Conservation (phyloP, 805 yeast genomes). For the Yarrowia phangngaensis region DNA sequence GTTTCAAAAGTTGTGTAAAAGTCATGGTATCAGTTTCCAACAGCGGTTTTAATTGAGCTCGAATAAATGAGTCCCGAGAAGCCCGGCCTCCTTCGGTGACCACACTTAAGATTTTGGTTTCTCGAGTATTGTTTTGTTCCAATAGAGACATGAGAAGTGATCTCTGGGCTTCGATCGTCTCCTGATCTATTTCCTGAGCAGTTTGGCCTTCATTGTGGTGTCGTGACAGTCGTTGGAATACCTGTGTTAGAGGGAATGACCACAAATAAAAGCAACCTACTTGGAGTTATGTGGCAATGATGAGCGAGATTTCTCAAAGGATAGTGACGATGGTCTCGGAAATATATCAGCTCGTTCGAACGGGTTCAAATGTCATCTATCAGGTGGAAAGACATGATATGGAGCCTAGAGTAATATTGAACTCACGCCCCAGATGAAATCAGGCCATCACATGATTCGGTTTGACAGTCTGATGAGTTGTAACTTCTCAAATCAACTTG, state of each 20-base stretch:
- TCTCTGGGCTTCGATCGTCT: conserved; percentile 5
- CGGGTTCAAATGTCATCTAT: no score
- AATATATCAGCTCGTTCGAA: no score
- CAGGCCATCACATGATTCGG: no score
- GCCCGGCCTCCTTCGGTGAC: conserved; percentile 14
- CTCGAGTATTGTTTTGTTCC: conserved; percentile 17
- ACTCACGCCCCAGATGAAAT: no score
- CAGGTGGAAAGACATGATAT: no score
- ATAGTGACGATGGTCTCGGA: no score
- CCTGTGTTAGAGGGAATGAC: conserved; percentile 5
- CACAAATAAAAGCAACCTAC: no score
- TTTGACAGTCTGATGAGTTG: no score
- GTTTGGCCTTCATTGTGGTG: conserved; percentile 11
- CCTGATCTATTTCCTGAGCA: not conserved
- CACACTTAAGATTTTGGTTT: not conserved
- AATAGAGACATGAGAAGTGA: not conserved
- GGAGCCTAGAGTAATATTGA: no score
- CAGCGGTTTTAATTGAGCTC: conserved; percentile 12
- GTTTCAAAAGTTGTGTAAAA: conserved; percentile 3
- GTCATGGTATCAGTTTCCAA: conserved; percentile 10
- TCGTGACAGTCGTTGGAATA: conserved; percentile 15
- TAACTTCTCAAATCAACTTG: no score
- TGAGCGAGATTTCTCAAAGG: no score
- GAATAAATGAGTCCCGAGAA: conserved; percentile 12
- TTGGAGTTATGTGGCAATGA: no score